Percentiles rank a stretch among this genome's conserved stretches.
Evolutionary conservation across 345 rosid genomes (phyloP).

Genomic region (Melastoma malabathricum): DNA sequence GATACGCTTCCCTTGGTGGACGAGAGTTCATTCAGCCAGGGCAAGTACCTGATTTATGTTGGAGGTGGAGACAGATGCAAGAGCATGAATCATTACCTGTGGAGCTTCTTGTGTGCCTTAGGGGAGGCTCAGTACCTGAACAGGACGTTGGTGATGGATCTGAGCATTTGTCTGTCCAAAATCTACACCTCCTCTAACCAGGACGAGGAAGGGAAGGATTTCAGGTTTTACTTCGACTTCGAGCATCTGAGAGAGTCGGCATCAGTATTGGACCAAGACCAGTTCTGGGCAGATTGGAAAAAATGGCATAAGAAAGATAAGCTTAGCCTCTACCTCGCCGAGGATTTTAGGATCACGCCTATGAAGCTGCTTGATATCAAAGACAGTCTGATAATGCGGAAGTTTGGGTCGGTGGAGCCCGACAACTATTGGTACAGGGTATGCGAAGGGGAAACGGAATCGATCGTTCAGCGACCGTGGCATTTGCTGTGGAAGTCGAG

Average conservation of each 20-base stretch:
- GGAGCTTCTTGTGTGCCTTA: slow-evolving; percentile 93
- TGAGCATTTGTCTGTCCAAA: slow-evolving; percentile 65
- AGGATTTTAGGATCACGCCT: slow-evolving; percentile 54
- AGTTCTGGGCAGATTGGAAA: slow-evolving; percentile 80
- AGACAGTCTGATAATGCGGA: slow-evolving; percentile 78
- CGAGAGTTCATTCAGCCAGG: slow-evolving; percentile 46
- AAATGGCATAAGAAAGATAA: slow-evolving; percentile 53
- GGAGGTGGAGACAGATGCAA: slow-evolving; percentile 91
- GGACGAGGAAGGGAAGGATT: slow-evolving; percentile 90
- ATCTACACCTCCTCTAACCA: slow-evolving; percentile 59
- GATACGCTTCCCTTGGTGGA: slow-evolving; percentile 62
- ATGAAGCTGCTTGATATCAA: slow-evolving; percentile 56
- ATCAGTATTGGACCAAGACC: slow-evolving; percentile 71
- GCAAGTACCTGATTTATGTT: slow-evolving; percentile 57
- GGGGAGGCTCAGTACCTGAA: slow-evolving; percentile 95
- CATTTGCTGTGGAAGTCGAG: slow-evolving; percentile 83
- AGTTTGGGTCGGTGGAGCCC: slow-evolving; percentile 80
- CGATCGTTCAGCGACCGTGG: slow-evolving; percentile 74
- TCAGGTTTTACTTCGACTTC: slow-evolving; percentile 86
- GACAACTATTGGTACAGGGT: slow-evolving; percentile 95
- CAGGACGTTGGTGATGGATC: slow-evolving; percentile 79
- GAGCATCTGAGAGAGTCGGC: slow-evolving; percentile 84
- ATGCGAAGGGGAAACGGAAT: slow-evolving; percentile 87
- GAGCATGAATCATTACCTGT: slow-evolving; percentile 88
- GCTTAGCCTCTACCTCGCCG: slow-evolving; percentile 49